Conservation (phyloP, 139 green algal species). For the Protoeuglena noctilucae region DNA sequence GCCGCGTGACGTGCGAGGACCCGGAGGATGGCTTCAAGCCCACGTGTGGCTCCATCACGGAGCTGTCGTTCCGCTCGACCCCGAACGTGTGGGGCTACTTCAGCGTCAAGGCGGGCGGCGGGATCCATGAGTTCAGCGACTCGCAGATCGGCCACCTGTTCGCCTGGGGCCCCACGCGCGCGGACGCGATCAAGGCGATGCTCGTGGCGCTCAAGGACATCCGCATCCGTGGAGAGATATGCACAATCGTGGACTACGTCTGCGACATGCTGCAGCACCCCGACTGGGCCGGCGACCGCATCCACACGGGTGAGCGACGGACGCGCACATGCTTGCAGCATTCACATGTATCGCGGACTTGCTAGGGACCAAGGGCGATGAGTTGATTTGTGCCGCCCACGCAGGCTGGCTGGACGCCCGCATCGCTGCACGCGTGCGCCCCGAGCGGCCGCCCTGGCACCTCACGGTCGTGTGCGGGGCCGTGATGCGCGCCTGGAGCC, state of each 20-base stretch:
- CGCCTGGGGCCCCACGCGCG: conserved; percentile 61
- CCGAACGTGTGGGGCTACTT: conserved; percentile 95
- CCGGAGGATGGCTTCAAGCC: conserved; percentile 94
- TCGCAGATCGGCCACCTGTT: conserved; percentile 97
- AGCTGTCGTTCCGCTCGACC: conserved; percentile 66
- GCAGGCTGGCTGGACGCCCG: conserved; percentile 80
- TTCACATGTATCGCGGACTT: too few species aligned
- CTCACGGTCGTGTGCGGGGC: conserved; percentile 67
- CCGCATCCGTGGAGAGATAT: conserved; percentile 86
- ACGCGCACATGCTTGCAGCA: too few species aligned
- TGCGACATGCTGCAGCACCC: conserved; percentile 59
- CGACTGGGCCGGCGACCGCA: conserved; percentile 54
- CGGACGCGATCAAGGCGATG: conserved; percentile 73
- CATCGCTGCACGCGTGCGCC: conserved; percentile 64
- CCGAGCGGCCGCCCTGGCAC: conserved; percentile 66
- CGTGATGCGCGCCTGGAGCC: background rate
- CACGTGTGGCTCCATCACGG: conserved; percentile 77
- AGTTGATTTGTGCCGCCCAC: background rate
- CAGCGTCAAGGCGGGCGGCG: conserved; percentile 71
- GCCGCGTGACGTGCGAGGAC: conserved; percentile 88
- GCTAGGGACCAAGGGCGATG: too few species aligned
- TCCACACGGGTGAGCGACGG: too few species aligned
- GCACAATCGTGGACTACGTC: conserved; percentile 72
- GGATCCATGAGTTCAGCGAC: conserved; percentile 95
- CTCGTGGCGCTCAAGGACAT: conserved; percentile 86